phyloP scores from a whole-genome alignment of 2,329 filamentous ascomycete species.

The Amauroascus verrucosus region DNA sequence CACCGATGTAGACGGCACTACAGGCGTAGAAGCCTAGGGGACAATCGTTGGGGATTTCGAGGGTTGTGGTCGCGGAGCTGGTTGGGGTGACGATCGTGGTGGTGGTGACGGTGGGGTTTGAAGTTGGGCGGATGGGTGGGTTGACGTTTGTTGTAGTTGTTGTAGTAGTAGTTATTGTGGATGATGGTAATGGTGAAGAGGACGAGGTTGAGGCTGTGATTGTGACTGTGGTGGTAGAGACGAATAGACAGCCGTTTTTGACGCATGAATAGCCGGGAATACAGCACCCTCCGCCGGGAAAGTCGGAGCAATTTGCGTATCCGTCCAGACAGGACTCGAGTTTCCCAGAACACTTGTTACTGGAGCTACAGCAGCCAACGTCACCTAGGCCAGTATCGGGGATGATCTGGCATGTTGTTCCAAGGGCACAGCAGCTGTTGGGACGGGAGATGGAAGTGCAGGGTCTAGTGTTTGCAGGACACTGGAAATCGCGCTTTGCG shows the following conservation, averaged over 20 bases:
- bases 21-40: constrained; percentile 91
- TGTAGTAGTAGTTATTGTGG: constrained; percentile 25
- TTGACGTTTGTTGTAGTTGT: constrained; percentile 25
- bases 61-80: constrained; percentile 22
- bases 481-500: constrained; percentile 44
- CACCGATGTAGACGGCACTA: constrained; percentile 68
- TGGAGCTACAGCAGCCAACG: constrained; percentile 48
- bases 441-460: constrained; percentile 48
- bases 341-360: constrained; percentile 48
- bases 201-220: constrained; percentile 15
- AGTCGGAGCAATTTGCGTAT: constrained; percentile 46
- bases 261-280: constrained; percentile 4
- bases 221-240: constrained; percentile 31
- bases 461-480: constrained; percentile 45
- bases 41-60: constrained; percentile 44
- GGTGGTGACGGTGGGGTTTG: constrained; percentile 28
- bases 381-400: constrained; percentile 44
- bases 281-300: constrained; percentile 33
- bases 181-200: constrained; percentile 31
- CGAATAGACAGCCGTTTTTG: constrained; percentile 23
- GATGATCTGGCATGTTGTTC: constrained; percentile 45
- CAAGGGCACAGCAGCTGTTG: constrained; percentile 48
- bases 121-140: constrained; percentile 21
- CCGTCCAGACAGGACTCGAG: constrained; percentile 54
- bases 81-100: constrained; percentile 24